Percentiles rank a stretch among this genome's conserved stretches.
These are phyloP conservation scores for Juglanconis sp. DNA, from an alignment of 2,329 filamentous ascomycete species.

Conservation along the genomic window DNA sequence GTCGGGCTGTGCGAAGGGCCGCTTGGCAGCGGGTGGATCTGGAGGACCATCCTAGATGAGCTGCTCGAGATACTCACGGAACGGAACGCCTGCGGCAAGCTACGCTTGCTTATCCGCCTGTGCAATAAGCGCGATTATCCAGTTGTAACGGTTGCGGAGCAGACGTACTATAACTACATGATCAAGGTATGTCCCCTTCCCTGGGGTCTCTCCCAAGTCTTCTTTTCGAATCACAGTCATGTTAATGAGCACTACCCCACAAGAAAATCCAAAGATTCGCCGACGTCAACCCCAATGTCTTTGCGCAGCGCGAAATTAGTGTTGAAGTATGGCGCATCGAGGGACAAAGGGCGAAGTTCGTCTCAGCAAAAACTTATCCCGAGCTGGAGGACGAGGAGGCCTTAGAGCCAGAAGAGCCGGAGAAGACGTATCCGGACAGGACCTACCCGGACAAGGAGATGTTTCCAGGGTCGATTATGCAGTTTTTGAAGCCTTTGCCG, in stretches of 20 bases:
- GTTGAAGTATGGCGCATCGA: conserved; percentile 15
- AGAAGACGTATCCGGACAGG: background rate
- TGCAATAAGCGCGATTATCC: conserved; percentile 14
- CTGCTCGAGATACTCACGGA: conserved; percentile 26
- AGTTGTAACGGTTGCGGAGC: background rate
- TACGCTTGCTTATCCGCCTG: conserved; percentile 31
- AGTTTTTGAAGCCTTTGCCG: conserved; percentile 10
- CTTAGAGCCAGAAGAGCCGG: background rate
- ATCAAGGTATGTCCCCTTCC: background rate
- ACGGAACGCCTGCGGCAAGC: conserved; percentile 25
- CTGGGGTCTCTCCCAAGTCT: background rate
- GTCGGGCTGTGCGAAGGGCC: conserved; percentile 28
- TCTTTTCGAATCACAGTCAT: background rate
- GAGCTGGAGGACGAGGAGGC: background rate
- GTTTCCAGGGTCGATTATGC: conserved; percentile 18
- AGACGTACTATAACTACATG: background rate
- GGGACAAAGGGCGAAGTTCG: background rate
- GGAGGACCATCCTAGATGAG: conserved; percentile 25
- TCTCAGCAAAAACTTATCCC: no score
- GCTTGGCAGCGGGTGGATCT: conserved; percentile 26
- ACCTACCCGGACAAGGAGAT: conserved; percentile 15
- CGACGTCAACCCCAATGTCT: conserved; percentile 8
- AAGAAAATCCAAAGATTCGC: conserved; percentile 6
- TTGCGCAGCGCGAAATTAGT: background rate
- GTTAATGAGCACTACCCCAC: background rate